These are phyloP conservation scores for Crithidia mellificae DNA, from an alignment of 208 protist species.

Conservation along the genomic window DNA sequence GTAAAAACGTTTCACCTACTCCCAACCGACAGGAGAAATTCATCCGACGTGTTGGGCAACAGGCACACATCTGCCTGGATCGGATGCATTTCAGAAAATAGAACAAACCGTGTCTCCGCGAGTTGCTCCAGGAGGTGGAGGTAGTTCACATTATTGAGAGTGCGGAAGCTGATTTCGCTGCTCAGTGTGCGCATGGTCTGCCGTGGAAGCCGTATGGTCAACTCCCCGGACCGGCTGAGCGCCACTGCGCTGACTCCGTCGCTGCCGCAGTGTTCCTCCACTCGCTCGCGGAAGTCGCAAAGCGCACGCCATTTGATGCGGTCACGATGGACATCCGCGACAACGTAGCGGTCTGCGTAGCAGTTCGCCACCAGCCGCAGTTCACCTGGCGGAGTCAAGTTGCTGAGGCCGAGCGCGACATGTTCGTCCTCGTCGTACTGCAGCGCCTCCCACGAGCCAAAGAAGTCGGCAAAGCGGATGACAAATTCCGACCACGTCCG, in stretches of 20 bases:
- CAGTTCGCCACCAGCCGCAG: constrained; percentile 58
- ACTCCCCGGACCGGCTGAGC: constrained; percentile 7
- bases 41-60: constrained; percentile 1
- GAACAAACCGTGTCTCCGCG: constrained; percentile 25
- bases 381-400: constrained; percentile 44
- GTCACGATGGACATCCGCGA: constrained; percentile 53
- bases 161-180: constrained; percentile 39
- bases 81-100: constrained; percentile 43
- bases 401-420: constrained; percentile 43
- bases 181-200: constrained; percentile 17
- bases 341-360: constrained; percentile 28
- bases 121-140: constrained; percentile 41
- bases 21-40: constrained; percentile 10
- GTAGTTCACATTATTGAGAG: constrained; percentile 66
- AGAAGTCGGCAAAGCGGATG: constrained; percentile 37
- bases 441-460: constrained; percentile 48
- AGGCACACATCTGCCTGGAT: constrained; percentile 26
- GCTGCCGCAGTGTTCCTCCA: constrained; percentile 12
- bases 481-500: constrained; percentile 64
- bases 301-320: constrained; percentile 44
- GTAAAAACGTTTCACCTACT: neutral
- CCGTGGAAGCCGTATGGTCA: constrained; percentile 6
- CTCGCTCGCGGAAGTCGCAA: constrained; percentile 34
- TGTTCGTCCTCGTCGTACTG: constrained; percentile 48
- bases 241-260: neutral